These are phyloP conservation scores for Chalara sp. DNA, from an alignment of 2,329 filamentous ascomycete species.

Conservation along the genomic window DNA sequence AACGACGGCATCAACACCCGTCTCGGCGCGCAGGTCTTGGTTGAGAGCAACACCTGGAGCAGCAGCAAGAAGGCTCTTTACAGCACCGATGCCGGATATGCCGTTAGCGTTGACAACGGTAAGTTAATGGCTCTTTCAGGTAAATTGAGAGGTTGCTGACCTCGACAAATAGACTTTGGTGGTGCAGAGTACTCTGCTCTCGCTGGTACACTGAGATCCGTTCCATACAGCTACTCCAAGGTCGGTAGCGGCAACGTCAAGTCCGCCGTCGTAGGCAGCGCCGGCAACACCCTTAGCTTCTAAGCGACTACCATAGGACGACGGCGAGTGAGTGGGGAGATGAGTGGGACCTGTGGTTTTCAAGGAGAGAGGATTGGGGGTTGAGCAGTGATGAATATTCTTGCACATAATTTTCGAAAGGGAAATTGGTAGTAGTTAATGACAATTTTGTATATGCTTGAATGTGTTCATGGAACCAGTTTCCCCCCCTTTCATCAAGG, in stretches of 20 bases:
- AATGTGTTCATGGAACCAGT: no score
- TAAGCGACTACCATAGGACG: slow-evolving; percentile 3
- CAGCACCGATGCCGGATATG: slow-evolving; percentile 11
- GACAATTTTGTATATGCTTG: no score
- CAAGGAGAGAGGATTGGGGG: no score
- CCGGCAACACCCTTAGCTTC: slow-evolving; percentile 29
- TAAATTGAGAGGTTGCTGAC: slow-evolving; percentile 33
- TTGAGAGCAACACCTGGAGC: slow-evolving; percentile 45
- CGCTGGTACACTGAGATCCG: slow-evolving; percentile 36
- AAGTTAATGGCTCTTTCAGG: slow-evolving; percentile 29
- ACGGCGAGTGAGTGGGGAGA: no score
- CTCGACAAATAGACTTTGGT: slow-evolving; percentile 40
- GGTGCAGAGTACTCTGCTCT: slow-evolving; percentile 41
- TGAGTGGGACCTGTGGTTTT: no score
- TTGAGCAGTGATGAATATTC: no score
- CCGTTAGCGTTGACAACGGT: slow-evolving; percentile 10
- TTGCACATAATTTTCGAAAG: no score
- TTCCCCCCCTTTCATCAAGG: no score
- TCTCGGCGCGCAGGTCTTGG: slow-evolving; percentile 49
- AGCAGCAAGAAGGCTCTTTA: slow-evolving; percentile 33
- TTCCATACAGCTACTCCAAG: slow-evolving; percentile 47
- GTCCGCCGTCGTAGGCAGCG: slow-evolving; percentile 26
- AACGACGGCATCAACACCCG: slow-evolving; percentile 50
- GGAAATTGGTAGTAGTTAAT: no score
- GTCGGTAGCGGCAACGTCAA: slow-evolving; percentile 42